Evolutionary conservation across 345 rosid genomes (phyloP).

Genomic region (Rhizophora mangle): DNA sequence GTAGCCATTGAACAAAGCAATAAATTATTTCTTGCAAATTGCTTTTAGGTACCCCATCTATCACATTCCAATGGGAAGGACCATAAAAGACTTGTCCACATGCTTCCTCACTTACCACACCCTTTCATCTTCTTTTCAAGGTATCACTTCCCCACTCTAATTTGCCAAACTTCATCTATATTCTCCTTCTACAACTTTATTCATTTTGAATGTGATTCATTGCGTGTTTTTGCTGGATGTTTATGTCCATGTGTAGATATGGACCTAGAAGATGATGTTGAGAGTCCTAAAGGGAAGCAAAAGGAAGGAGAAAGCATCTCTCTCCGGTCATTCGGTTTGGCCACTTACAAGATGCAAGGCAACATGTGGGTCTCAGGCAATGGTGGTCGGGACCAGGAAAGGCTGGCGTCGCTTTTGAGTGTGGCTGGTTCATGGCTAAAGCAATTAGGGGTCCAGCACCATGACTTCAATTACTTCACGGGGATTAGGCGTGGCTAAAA

Average conservation of each 20-base stretch:
- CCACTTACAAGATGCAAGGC: constrained; percentile 65
- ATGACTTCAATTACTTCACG: constrained; percentile 53
- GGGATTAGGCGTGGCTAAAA: neutral
- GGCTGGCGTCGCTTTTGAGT: constrained; percentile 36
- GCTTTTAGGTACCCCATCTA: constrained; percentile 68
- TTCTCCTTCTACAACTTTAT: neutral
- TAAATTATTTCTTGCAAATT: neutral
- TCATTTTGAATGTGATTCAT: neutral
- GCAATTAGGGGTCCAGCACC: constrained; percentile 64
- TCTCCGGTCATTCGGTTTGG: constrained; percentile 66
- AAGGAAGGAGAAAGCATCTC: constrained; percentile 19
- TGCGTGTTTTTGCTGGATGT: neutral
- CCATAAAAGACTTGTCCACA: constrained; percentile 58
- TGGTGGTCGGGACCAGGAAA: constrained; percentile 36
- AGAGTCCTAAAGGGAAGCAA: constrained; percentile 5
- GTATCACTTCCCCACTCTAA: constrained; percentile 21
- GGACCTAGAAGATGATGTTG: neutral
- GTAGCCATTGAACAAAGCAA: neutral
- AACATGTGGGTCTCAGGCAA: constrained; percentile 44
- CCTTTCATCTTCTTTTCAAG: constrained; percentile 69
- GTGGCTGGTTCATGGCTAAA: constrained; percentile 86
- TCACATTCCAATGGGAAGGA: constrained; percentile 52
- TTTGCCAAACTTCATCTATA: neutral
- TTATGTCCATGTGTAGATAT: neutral
- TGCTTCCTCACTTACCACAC: constrained; percentile 81